Evolutionary conservation across 139 green algal species (phyloP).

Genomic region (Eudorina sp.): DNA sequence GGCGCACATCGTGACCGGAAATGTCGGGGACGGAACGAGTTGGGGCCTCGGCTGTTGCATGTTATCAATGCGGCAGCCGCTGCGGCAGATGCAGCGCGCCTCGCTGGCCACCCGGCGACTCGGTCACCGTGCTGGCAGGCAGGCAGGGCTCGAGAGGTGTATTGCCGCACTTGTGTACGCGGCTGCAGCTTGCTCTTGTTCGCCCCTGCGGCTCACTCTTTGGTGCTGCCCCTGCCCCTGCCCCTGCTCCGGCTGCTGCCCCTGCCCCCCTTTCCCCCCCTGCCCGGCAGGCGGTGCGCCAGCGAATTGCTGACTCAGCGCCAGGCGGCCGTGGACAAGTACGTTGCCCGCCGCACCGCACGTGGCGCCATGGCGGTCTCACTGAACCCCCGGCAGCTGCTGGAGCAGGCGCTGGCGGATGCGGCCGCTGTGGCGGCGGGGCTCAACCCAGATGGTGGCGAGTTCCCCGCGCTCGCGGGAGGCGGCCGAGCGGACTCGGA

Average conservation of each 20-base stretch:
- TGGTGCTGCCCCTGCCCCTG: neutral
- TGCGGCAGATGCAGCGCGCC: too few species aligned
- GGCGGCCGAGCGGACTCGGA: neutral
- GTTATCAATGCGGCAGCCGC: too few species aligned
- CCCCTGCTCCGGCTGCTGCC: neutral
- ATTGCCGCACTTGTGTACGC: too few species aligned
- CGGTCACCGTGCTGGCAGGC: too few species aligned
- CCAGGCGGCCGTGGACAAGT: conserved; percentile 39
- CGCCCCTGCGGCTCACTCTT: neutral
- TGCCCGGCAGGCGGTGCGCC: neutral
- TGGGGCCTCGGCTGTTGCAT: too few species aligned
- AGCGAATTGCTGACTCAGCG: neutral
- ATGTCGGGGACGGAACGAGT: too few species aligned
- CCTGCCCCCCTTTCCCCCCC: neutral
- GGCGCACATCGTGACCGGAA: too few species aligned
- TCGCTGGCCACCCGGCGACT: too few species aligned
- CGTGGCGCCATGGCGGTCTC: neutral
- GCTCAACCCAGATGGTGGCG: neutral
- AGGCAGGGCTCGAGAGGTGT: too few species aligned
- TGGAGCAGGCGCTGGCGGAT: conserved; percentile 37
- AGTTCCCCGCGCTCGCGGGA: neutral
- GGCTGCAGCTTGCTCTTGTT: neutral
- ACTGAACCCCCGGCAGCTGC: conserved; percentile 27
- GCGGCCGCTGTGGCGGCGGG: conserved; percentile 25
- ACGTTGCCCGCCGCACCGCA: neutral